phyloP scores from a whole-genome alignment of 768 basidiomycete genomes.

The Tulasnella calospora region DNA sequence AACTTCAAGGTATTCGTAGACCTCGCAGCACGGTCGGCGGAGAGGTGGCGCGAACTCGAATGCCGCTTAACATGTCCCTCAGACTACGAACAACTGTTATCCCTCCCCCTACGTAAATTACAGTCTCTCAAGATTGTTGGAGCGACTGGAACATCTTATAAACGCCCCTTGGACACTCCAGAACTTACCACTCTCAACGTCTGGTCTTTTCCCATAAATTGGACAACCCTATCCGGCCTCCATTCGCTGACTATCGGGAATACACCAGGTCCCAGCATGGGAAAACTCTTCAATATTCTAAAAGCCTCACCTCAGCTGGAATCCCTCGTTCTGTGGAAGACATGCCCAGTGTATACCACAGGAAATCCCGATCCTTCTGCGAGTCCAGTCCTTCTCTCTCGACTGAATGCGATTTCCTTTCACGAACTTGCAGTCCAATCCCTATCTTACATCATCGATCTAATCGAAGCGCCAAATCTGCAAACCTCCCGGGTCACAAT shows the following conservation, averaged over 20 bases:
- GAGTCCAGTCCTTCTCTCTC: no score
- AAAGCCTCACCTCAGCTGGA: neutral
- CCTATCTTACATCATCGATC: no score
- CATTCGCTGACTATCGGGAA: neutral
- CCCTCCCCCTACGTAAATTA: neutral
- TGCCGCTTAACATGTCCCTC: neutral
- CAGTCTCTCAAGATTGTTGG: neutral
- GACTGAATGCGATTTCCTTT: no score
- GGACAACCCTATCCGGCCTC: neutral
- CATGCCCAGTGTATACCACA: neutral
- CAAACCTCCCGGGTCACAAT: no score
- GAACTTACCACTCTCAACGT: neutral
- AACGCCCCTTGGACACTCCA: neutral
- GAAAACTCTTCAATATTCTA: neutral
- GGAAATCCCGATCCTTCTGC: no score
- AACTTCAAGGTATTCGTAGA: neutral
- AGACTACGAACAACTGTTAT: neutral
- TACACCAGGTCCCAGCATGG: neutral
- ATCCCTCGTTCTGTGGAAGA: neutral
- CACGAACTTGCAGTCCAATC: no score
- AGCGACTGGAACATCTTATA: neutral
- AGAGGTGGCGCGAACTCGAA: neutral
- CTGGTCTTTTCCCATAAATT: neutral
- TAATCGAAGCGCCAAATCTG: no score
- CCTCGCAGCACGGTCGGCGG: neutral